Base-by-base conservation (phyloP, 768 basidiomycete genomes). In the Psilocybe cubensis region DNA sequence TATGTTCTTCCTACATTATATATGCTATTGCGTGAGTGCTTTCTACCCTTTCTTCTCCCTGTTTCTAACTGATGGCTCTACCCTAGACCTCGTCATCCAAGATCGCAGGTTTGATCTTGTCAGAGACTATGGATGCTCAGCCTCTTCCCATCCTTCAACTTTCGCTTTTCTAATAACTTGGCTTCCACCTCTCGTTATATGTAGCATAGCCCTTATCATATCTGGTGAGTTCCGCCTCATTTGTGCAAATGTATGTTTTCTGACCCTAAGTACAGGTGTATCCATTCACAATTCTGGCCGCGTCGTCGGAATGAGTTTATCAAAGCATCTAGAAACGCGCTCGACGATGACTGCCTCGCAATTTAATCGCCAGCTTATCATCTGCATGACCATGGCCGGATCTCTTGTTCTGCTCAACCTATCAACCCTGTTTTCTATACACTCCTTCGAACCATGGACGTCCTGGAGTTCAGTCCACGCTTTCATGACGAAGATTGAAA, bases 41-140 rank as follows among this genome's bases (percentile, higher is more conserved):
- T 29, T 40, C 31, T 31, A 18, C 24, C 8, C 49, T 35, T 47
- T 46, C 14, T 9, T 43, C n/a, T 33, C 38, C 40, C 45, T 3
- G 24, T 31, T 20, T 53, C 52, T 7, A 52, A 12, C 33, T 61
- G 33, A 52, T 48, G 51, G 18, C 20, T 18, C 6, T 21, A 53
- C 10, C n/a, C 7, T 55, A 89, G 88, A 86, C 63, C 72, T 76
- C 52, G 64, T 87, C 47, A 77, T 79, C 24, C 85, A 88, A 65
- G 82, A 83, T 54, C 81, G 83, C 68, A 80, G 88, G 53, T 90
- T 84, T 73, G 79, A 85, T 65, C 78, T 90, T 56, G 70, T 78
- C 20, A 74, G 82, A 68, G 79, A 84, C 54, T 71, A 82, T 43
- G 88, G 88, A 0, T 88, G 87, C 62, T 67, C 69, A 14, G 78